phyloP scores from a whole-genome alignment of 2,329 filamentous ascomycete species.

The Metarhizium brunneum region DNA sequence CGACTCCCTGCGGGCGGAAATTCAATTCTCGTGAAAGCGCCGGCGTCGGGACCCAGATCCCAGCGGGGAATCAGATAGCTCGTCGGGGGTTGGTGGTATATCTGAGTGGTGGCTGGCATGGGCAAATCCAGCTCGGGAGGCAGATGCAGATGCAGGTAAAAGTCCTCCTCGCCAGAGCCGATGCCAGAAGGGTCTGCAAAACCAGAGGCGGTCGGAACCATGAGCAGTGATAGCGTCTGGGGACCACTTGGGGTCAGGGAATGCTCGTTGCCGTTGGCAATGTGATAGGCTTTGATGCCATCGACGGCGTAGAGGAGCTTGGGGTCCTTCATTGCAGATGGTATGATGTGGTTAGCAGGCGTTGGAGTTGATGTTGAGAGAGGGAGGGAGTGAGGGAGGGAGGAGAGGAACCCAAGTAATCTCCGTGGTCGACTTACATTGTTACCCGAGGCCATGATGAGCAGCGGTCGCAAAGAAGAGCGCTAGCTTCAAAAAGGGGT shows the following conservation, averaged over 20 bases:
- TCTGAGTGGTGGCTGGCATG: slow-evolving; percentile 88
- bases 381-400: not conserved
- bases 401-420: not conserved
- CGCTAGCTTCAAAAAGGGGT: slow-evolving; percentile 3
- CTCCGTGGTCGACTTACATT: slow-evolving; percentile 16
- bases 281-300: slow-evolving; percentile 84
- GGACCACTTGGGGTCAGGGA: slow-evolving; percentile 76
- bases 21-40: slow-evolving; percentile 87
- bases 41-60: slow-evolving; percentile 81
- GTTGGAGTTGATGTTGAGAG: not conserved
- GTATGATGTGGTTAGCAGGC: not conserved
- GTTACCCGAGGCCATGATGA: slow-evolving; percentile 21
- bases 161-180: slow-evolving; percentile 68
- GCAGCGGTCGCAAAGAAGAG: not conserved
- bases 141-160: slow-evolving; percentile 91
- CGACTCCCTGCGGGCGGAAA: slow-evolving; percentile 69
- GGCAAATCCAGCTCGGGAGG: slow-evolving; percentile 91
- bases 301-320: slow-evolving; percentile 64
- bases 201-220: slow-evolving; percentile 84
- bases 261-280: slow-evolving; percentile 78
- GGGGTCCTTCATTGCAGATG: slow-evolving; percentile 35
- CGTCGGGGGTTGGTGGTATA: slow-evolving; percentile 87
- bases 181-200: slow-evolving; percentile 48
- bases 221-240: slow-evolving; percentile 85
- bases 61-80: slow-evolving; percentile 94